phyloP scores from a whole-genome alignment of 257 asterid genomes.

The Scutellaria galericulata region DNA sequence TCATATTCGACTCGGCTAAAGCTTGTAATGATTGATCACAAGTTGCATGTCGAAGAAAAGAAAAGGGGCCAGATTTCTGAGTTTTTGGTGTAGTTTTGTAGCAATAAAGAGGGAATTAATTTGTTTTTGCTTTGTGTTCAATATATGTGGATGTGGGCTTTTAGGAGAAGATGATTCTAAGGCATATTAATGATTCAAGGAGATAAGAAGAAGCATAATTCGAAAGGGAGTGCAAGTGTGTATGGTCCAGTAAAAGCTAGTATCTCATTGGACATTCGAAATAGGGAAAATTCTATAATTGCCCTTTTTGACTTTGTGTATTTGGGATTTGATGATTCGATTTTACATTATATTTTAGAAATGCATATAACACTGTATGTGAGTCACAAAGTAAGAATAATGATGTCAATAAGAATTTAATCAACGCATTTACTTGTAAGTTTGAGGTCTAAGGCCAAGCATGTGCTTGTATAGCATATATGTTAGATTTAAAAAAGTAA shows the following conservation, averaged over 20 bases:
- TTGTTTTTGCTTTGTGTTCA: not conserved
- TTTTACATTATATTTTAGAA: no score
- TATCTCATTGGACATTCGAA: not conserved
- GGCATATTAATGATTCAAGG: slow-evolving; percentile 34
- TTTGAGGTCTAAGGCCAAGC: no score
- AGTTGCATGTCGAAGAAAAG: not conserved
- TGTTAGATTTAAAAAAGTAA: no score
- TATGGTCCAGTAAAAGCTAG: slow-evolving; percentile 38
- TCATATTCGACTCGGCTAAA: slow-evolving; percentile 38
- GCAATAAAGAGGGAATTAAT: not conserved
- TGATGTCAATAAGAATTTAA: no score
- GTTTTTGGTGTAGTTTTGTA: no score
- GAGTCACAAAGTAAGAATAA: no score
- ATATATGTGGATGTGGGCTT: slow-evolving; percentile 41
- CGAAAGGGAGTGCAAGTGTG: slow-evolving; percentile 14
- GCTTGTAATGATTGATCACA: not conserved
- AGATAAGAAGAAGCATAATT: slow-evolving; percentile 41
- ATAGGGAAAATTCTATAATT: not conserved
- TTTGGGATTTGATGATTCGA: not conserved
- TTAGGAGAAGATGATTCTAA: slow-evolving; percentile 12
- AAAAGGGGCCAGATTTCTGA: not conserved
- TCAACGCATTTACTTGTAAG: no score
- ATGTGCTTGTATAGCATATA: no score
- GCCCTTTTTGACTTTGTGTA: not conserved
- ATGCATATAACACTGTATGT: no score